These are phyloP conservation scores for Chaetomiaceae sp. DNA, from an alignment of 2,329 filamentous ascomycete genomes.

Conservation along the genomic window DNA sequence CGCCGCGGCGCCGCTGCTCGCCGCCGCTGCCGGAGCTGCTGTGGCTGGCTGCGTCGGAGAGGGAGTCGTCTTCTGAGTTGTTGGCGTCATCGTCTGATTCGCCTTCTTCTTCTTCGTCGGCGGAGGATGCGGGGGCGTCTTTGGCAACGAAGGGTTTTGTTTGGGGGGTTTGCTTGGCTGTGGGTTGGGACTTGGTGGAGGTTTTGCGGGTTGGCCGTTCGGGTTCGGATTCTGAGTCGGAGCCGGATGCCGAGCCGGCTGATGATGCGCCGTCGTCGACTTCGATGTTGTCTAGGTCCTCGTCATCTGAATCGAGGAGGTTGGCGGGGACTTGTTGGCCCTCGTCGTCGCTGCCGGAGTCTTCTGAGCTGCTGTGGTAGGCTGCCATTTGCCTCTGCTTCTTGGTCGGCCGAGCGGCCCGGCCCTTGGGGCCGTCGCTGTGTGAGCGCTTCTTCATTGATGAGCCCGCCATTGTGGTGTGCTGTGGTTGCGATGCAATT, in stretches of 20 bases:
- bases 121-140: slow-evolving; percentile 31
- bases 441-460: slow-evolving; percentile 32
- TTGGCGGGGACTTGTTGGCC: slow-evolving; percentile 39
- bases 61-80: slow-evolving; percentile 28
- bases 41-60: slow-evolving; percentile 37
- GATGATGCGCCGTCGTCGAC: slow-evolving; percentile 45
- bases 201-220: no score
- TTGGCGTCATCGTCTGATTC: slow-evolving; percentile 35
- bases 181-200: slow-evolving; percentile 24
- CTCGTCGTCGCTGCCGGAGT: slow-evolving; percentile 40
- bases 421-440: slow-evolving; percentile 30
- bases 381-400: slow-evolving; percentile 45
- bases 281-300: slow-evolving; percentile 49
- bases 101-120: slow-evolving; percentile 34
- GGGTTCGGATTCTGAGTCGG: slow-evolving; percentile 30
- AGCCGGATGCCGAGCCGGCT: slow-evolving; percentile 34
- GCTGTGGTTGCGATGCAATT: slow-evolving; percentile 8
- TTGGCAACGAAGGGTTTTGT: slow-evolving; percentile 28
- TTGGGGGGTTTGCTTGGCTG: slow-evolving; percentile 15
- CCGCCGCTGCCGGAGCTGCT: slow-evolving; percentile 29
- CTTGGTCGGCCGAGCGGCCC: slow-evolving; percentile 42
- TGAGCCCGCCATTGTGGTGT: slow-evolving; percentile 30
- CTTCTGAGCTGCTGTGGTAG: slow-evolving; percentile 48
- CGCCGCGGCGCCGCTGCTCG: slow-evolving; percentile 23
- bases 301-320: slow-evolving; percentile 52